A percentile compares a stretch with the other conserved stretches of the same genome.
Evolutionary conservation across 257 asterid species (phyloP).

Genomic region (Penstemon eatonii): DNA sequence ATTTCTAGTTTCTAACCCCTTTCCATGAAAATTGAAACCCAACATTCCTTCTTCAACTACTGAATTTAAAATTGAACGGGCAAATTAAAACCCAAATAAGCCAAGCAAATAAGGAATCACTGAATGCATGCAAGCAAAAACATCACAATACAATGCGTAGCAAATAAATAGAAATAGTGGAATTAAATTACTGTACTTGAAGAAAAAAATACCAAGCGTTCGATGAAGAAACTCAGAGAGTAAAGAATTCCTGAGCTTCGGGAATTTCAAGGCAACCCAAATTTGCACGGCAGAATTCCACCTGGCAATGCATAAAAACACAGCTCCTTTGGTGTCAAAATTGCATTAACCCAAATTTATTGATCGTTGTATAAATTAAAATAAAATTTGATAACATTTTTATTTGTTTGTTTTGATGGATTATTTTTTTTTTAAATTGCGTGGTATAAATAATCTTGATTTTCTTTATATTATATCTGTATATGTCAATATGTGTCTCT

Average conservation of each 20-base stretch:
- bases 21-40: not conserved
- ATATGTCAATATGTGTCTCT: too few species aligned
- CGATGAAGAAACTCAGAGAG: not conserved
- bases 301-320: too few species aligned
- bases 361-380: too few species aligned
- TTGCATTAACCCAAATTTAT: too few species aligned
- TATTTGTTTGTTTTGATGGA: too few species aligned
- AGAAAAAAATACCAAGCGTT: not conserved
- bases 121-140: not conserved
- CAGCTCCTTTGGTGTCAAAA: too few species aligned
- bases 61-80: not conserved
- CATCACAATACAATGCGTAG: not conserved
- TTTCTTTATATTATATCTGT: too few species aligned
- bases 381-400: too few species aligned
- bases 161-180: not conserved
- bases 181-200: not conserved
- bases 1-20: not conserved
- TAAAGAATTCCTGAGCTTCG: not conserved
- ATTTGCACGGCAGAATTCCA: too few species aligned
- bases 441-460: too few species aligned
- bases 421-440: too few species aligned
- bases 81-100: not conserved
- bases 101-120: not conserved
- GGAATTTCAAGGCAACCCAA: too few species aligned
- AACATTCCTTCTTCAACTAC: not conserved